Evolutionary conservation across 163 green algal species (phyloP), one percentile per base, ranked within the genome.

Genomic region (Prototheca stagnorum): DNA sequence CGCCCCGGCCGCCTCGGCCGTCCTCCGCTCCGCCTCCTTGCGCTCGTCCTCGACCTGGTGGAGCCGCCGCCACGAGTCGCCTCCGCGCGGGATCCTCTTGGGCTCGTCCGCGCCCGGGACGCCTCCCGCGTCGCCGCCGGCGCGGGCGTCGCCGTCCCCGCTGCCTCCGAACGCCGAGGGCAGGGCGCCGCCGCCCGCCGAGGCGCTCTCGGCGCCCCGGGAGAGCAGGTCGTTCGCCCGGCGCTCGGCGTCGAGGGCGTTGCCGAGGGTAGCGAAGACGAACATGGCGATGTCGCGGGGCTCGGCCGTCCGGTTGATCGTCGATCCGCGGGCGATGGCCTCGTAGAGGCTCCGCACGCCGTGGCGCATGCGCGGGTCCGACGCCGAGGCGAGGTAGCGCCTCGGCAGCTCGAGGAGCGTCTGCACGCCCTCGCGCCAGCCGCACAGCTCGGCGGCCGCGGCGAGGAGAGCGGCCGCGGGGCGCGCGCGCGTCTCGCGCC

Each of bases 401-500:
- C 44, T 29, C 33, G 69, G 57, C 46, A 56, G 35, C 40, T 46
- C 54, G 36, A 90, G 62, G 33, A 91, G 59, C 14, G 35, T 22
- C 0, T 56, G 39, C 6, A 75, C 53, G 24, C 80, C 56, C 0
- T 52, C 58, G 16, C 48, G 42, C 45, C 93, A 92, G 19, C 60
- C 81, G 57, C 82, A 50, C 25, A 56, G 27, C 0, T 37, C 34
- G 2, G 81, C 78, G 11, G 94, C 67, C 42, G 92, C 56, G 64
- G 78, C 66, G 55, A 80, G 85, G 26, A 64, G 79, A 28, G 86
- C 79, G 51, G 82, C 78, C 8, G 66, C 84, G 5, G 73, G 62
- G 53, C 60, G 74, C n/a, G 65, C 59, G 51, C 79, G 81, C 22
- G 78, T 78, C 51, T 96, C 84, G 51, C 82, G 84, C 70, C 86